Evolutionary conservation across 202 grass and related monocot species (phyloP).

Genomic region (Schoenoplectus tabernaemontani): DNA sequence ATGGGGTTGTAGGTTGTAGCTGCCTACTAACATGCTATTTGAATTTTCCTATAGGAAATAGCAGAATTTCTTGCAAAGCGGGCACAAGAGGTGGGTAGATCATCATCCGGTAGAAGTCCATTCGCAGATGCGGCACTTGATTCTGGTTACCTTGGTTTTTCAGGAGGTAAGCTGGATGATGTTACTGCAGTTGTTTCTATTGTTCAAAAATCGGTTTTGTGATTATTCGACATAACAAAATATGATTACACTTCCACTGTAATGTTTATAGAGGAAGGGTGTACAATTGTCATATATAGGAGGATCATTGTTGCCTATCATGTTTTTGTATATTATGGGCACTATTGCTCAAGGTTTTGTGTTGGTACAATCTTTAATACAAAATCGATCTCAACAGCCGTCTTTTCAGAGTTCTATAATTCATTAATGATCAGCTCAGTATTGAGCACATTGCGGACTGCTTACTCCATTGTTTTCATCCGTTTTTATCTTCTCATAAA

Average conservation of each 20-base stretch:
- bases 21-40: background rate
- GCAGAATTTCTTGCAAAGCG: slow-evolving; percentile 40
- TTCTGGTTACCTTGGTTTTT: slow-evolving; percentile 61
- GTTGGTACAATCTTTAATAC: background rate
- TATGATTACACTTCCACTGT: background rate
- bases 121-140: slow-evolving; percentile 69
- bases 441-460: background rate
- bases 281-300: background rate
- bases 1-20: too few species aligned
- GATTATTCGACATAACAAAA: background rate
- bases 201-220: slow-evolving; percentile 46
- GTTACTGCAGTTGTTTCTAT: slow-evolving; percentile 78
- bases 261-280: background rate
- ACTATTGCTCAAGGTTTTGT: background rate
- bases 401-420: background rate
- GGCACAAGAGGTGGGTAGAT: slow-evolving; percentile 64
- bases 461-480: background rate
- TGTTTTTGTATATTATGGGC: background rate
- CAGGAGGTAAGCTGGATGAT: slow-evolving; percentile 92
- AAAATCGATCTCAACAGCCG: background rate
- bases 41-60: slow-evolving; percentile 49
- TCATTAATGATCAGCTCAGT: background rate
- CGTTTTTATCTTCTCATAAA: background rate
- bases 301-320: background rate
- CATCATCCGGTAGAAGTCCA: slow-evolving; percentile 49